Evolutionary conservation across 768 basidiomycete species (phyloP).

Genomic region (Sporobolomyces pararoseus): DNA sequence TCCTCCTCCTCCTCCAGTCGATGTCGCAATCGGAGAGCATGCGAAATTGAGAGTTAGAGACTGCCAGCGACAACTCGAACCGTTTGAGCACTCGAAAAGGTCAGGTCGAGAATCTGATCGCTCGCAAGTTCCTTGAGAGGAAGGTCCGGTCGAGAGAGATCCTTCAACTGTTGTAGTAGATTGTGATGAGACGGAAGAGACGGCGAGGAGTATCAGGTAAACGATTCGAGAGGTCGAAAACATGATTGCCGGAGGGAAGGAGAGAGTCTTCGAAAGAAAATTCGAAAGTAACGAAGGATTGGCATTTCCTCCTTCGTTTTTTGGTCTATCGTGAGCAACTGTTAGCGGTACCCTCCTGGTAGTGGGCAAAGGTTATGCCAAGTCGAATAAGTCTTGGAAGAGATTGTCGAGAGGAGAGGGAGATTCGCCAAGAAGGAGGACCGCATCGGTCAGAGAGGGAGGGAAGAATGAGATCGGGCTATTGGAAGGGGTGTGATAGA

Average conservation of each 20-base stretch:
- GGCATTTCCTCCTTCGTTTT: too few species aligned
- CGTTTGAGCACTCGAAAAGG: conserved; percentile 36
- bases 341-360: not conserved
- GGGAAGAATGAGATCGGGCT: too few species aligned
- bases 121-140: conserved; percentile 7
- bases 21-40: conserved; percentile 13
- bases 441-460: not conserved
- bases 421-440: conserved; percentile 8
- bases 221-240: not conserved
- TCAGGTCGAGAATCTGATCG: conserved; percentile 13
- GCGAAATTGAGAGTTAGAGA: conserved; percentile 4
- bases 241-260: not conserved
- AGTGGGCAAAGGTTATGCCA: not conserved
- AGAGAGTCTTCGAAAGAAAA: too few species aligned
- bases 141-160: not conserved
- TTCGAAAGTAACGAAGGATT: too few species aligned
- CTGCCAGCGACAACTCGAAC: conserved; percentile 37
- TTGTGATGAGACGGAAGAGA: not conserved
- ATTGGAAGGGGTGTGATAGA: not conserved
- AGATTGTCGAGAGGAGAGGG: not conserved
- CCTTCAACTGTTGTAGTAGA: not conserved
- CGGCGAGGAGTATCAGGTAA: not conserved
- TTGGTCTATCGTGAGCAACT: too few species aligned
- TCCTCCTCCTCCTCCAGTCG: conserved; percentile 13
- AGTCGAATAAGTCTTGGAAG: conserved; percentile 1